phyloP scores from a whole-genome alignment of 495 filamentous ascomycete species.

The Aspergillus diversus region DNA sequence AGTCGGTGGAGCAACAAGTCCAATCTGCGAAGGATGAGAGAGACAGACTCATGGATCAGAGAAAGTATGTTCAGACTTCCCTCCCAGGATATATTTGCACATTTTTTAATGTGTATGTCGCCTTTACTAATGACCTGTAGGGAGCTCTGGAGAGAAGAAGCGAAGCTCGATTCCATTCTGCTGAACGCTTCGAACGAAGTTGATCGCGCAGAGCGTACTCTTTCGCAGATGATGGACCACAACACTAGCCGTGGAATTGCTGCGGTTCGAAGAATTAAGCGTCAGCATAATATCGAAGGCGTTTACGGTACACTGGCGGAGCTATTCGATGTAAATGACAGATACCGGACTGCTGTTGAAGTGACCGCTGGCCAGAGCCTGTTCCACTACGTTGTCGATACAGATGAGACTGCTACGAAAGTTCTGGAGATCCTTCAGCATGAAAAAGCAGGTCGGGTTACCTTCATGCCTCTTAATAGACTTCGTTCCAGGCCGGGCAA shows the following conservation, averaged over 20 bases:
- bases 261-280: slow-evolving; percentile 78
- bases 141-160: slow-evolving; percentile 87
- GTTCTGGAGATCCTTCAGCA: slow-evolving; percentile 80
- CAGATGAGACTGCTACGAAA: slow-evolving; percentile 80
- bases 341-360: slow-evolving; percentile 87
- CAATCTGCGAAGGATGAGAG: slow-evolving; percentile 78
- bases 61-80: slow-evolving; percentile 60
- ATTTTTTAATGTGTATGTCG: neutral
- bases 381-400: slow-evolving; percentile 97
- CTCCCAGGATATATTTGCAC: slow-evolving; percentile 20
- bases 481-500: slow-evolving; percentile 68
- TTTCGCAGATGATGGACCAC: slow-evolving; percentile 87
- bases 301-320: slow-evolving; percentile 93
- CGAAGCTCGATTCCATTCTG: slow-evolving; percentile 79
- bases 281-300: slow-evolving; percentile 75
- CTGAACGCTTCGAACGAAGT: slow-evolving; percentile 72
- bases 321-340: slow-evolving; percentile 81
- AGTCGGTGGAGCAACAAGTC: slow-evolving; percentile 70
- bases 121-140: slow-evolving; percentile 27
- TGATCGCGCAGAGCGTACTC: slow-evolving; percentile 71
- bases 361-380: slow-evolving; percentile 89
- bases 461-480: slow-evolving; percentile 91
- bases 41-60: slow-evolving; percentile 80
- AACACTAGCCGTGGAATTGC: slow-evolving; percentile 82
- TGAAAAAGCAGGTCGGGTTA: slow-evolving; percentile 81